Base-by-base conservation (phyloP, 495 filamentous ascomycete species). In the Annulohypoxylon nitens region DNA sequence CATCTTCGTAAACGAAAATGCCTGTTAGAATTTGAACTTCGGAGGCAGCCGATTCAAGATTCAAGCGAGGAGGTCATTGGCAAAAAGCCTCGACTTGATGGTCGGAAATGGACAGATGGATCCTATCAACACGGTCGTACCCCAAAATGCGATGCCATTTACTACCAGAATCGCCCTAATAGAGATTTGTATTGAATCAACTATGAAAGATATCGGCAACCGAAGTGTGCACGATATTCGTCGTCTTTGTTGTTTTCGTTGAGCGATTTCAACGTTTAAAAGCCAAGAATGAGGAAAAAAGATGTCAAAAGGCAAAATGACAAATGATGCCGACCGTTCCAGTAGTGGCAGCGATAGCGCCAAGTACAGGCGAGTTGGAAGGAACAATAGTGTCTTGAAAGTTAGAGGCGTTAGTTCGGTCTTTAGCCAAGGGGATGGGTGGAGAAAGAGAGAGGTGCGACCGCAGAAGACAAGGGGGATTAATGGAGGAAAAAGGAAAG, bases 401-500 rank as follows among this genome's bases (percentile, higher is more conserved):
- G 59, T 59, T 67, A 54, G 53, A 61, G 37, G 59, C 61, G 63
- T 67, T 64, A 67, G 62, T 64, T 70, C 63, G 45, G 66, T 33
- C 67, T 64, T 57, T 45, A 64, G 67, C 59, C 72, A 70, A 75
- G 63, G 59, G 55, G 55, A 23, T 59, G 53, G 67, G 71, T 74
- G 71, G 71, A 74, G 71, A 69, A 74, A 75, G 64, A 64, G 67
- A 64, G 37, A 67, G 43, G 72, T 75, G 72, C 72, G 67, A 71
- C 72, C 36, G 43, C 63, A 55, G 43, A 61, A 48, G 61, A 51
- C 53, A 51, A 66, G 63, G 59, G 59, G 59, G 62, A 73, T 10
- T 65, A 26, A 43, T 43, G 43, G 53, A 26, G 53, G 58, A n/a
- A 48, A 58, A 48, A 30, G 51, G 57, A 23, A 58, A 59, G 62